phyloP scores from a whole-genome alignment of 192 early-diverging fungal genomes.

The Entomortierella chlamydospora region DNA sequence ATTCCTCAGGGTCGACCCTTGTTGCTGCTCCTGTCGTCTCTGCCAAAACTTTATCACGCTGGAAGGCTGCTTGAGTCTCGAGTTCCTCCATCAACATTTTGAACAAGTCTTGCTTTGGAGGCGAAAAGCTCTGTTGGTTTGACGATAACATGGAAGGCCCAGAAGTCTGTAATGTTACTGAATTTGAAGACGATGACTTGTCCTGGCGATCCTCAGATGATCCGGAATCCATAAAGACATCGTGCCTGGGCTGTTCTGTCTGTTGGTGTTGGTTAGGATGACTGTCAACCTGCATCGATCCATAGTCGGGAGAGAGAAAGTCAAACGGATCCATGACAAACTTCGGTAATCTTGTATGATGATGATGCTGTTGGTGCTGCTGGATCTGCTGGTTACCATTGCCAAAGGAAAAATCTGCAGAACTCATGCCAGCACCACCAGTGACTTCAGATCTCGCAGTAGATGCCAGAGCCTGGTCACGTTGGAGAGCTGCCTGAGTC shows the following conservation, averaged over 20 bases:
- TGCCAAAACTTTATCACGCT: conserved; percentile 34
- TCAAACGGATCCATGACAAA: conserved; percentile 42
- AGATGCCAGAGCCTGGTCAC: conserved; percentile 32
- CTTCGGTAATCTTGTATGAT: conserved; percentile 19
- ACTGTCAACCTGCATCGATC: conserved; percentile 14
- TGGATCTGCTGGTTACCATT: neutral
- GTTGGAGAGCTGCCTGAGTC: conserved; percentile 33
- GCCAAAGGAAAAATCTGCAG: conserved; percentile 10
- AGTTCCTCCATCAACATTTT: conserved; percentile 39
- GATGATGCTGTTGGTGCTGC: conserved; percentile 6
- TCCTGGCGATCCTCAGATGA: neutral
- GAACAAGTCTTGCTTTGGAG: conserved; percentile 29
- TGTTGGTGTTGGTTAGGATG: conserved; percentile 7
- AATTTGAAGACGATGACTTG: neutral
- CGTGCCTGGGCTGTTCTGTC: neutral
- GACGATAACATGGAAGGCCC: neutral
- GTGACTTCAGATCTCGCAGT: neutral
- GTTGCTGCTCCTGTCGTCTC: conserved; percentile 19
- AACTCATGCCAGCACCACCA: neutral
- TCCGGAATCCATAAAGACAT: conserved; percentile 14
- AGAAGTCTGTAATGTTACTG: neutral
- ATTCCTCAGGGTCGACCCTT: conserved; percentile 34
- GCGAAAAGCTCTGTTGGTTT: neutral
- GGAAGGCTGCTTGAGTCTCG: conserved; percentile 40
- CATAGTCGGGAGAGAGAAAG: conserved; percentile 24